Evolutionary conservation across 2,329 filamentous ascomycete species (phyloP), one percentile per base, ranked within the genome.

Genomic region (Talaromyces funiculosus): DNA sequence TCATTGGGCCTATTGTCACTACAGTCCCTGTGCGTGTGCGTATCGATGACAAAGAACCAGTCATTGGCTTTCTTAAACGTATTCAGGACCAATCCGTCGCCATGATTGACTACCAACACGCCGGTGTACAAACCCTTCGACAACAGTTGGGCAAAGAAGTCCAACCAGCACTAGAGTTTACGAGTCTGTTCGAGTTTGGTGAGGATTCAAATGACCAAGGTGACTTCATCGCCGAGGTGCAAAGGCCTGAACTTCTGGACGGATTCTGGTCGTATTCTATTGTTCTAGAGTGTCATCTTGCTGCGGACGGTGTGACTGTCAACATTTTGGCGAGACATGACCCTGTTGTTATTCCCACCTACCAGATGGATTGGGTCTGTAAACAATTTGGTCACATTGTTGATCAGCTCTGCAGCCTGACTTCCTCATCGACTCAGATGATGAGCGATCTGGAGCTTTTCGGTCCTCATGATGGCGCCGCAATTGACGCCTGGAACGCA

Each of bases 21-120:
- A 57, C 59, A 26, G 42, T 62, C n/a, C 53, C 47, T 14, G 20
- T 38, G 31, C 43, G 35, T n/a, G n/a, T 55, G n/a, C 16, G 3
- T 16, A 16, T 31, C 14, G 26, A 55, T 22, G 7, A 33, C 18
- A n/a, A 31, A n/a, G 20, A 55, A 18, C 16, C 24, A 0, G 31
- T 55, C 18, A 67, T 71, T 0, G 77, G 82, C 40, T 86, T 80
- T 62, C 72, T 86, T 4, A 76, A 80, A 51, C 69, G 73, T 3
- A 76, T 86, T 4, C 83, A 86, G 40, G 72, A 80, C 26, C 77
- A 80, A 59, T 80, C 78, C 0, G 73, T 82, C 0, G 71, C 75
- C 6, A 78, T 82, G 55, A 85, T 86, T 2, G 80, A 82, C 0
- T 81, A 85, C 65, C 82, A 87, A 71, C 84, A 88, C 67, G 78